Base-by-base conservation (phyloP, 2,329 filamentous ascomycete species). In the Seiridium cupressi region DNA sequence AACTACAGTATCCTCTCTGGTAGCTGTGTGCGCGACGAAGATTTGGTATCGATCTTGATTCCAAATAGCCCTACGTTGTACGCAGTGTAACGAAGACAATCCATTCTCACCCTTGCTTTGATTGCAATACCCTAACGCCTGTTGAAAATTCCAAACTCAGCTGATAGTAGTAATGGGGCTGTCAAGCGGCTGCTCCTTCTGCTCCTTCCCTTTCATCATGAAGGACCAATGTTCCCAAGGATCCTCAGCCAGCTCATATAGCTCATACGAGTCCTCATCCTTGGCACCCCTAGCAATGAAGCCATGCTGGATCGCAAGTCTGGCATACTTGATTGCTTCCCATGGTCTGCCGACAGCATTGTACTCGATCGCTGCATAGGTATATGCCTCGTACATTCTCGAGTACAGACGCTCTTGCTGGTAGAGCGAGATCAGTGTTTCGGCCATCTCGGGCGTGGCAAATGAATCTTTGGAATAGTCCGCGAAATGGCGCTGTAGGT, bases 211-310 rank as follows among this genome's bases (percentile, higher is more conserved):
- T 63, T 73, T 64, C 61, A 71, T 59, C 72, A 72, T 71, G 74
- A 74, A 77, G 62, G 72, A 77, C 75, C 75, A 77, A 66, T 77
- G 76, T 13, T 53, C 60, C 73, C 70, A 72, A 6, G 75, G 74
- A 60, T 77, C 70, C 18, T 64, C 63, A 0, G 66, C 72, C 53
- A 77, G 62, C 62, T 58, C 63, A 57, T 55, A 54, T 74, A 78
- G 74, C 60, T 74, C 73, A 31, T 60, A 6, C 31, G 75, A 68
- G 59, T 76, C 74, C 34, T 55, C 63, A 54, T 74, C 62, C 49
- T 62, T 60, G 49, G 65, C 62, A n/a, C 73, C 72, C 7, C 69
- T 64, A 40, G 67, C 69, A 40, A 68, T 66, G 18, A 77, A 63
- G n/a, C 74, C 73, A 42, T 66, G 60, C 61, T 79, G 76, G 48